phyloP scores from a whole-genome alignment of 2,329 filamentous ascomycete species.

The Colletotrichum sp. region DNA sequence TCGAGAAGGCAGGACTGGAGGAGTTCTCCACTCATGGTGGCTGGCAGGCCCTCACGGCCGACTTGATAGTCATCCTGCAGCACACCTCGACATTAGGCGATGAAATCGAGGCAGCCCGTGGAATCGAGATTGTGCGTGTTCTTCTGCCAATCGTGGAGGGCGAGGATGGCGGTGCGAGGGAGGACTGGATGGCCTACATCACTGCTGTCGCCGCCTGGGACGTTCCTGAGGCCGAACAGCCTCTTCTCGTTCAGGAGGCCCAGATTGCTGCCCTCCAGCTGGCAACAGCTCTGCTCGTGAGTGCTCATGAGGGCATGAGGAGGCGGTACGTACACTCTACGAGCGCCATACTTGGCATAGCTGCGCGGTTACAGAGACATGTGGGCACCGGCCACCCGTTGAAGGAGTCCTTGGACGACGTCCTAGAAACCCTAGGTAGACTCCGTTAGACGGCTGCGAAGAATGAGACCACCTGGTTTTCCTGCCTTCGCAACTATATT shows the following conservation, averaged over 20 bases:
- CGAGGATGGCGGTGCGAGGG: constrained; percentile 46
- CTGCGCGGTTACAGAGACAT: constrained; percentile 42
- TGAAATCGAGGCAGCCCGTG: constrained; percentile 47
- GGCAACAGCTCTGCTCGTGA: constrained; percentile 54
- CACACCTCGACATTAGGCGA: constrained; percentile 26
- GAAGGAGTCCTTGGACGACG: constrained; percentile 51
- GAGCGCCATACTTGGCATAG: constrained; percentile 54
- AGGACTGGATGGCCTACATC: constrained; percentile 63
- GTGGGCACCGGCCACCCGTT: constrained; percentile 36
- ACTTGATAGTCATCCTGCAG: constrained; percentile 52
- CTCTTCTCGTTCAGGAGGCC: constrained; percentile 48
- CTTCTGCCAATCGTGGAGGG: constrained; percentile 58
- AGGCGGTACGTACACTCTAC: constrained; percentile 58
- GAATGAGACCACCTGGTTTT: neutral
- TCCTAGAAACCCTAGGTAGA: constrained; percentile 34
- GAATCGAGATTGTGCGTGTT: constrained; percentile 60
- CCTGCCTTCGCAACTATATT: neutral
- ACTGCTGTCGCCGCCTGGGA: constrained; percentile 56
- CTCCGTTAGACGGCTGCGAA: constrained; percentile 15
- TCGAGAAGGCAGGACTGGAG: constrained; percentile 50
- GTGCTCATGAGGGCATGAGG: constrained; percentile 49
- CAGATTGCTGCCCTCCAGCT: constrained; percentile 61
- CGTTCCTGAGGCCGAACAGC: constrained; percentile 33
- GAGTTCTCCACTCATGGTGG: constrained; percentile 56
- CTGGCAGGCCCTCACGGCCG: constrained; percentile 57